Percentiles rank a stretch among this genome's conserved stretches.
Evolutionary conservation across 2,329 filamentous ascomycete species (phyloP).

Genomic region (Coniochaeta sp.): DNA sequence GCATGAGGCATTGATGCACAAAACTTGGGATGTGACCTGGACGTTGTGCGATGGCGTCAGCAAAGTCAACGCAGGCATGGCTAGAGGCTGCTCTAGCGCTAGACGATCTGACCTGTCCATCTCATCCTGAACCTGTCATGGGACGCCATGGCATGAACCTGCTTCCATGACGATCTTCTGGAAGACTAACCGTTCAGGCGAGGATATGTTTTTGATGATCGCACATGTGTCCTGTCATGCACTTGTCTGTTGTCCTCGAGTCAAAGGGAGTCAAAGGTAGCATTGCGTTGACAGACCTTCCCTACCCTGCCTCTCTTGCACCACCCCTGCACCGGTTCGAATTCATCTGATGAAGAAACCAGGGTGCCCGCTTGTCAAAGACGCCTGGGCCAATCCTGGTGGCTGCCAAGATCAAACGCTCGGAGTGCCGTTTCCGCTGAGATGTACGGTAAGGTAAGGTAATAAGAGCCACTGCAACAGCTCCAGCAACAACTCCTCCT

Average conservation of each 20-base stretch:
- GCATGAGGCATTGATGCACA: neutral
- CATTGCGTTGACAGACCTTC: neutral
- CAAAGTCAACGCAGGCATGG: neutral
- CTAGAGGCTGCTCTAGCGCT: neutral
- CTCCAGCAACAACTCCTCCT: too few relatives aligned
- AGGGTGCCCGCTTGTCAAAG: neutral
- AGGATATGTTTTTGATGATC: neutral
- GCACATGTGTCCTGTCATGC: neutral
- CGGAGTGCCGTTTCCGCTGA: neutral
- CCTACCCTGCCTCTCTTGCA: neutral
- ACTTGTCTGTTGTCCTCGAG: neutral
- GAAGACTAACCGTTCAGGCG: neutral
- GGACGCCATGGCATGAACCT: neutral
- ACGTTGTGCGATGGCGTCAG: neutral
- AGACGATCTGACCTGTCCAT: neutral
- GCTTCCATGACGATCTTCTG: conserved; percentile 1
- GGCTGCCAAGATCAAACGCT: neutral
- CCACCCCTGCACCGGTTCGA: neutral
- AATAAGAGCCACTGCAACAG: neutral
- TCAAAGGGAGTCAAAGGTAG: too few relatives aligned
- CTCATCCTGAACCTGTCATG: neutral
- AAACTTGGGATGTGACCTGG: neutral
- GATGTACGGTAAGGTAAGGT: neutral
- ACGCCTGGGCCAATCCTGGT: neutral
- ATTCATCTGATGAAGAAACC: neutral